Evolutionary conservation across 2,329 filamentous ascomycete species (phyloP).

Genomic region (Myotisia sp.): DNA sequence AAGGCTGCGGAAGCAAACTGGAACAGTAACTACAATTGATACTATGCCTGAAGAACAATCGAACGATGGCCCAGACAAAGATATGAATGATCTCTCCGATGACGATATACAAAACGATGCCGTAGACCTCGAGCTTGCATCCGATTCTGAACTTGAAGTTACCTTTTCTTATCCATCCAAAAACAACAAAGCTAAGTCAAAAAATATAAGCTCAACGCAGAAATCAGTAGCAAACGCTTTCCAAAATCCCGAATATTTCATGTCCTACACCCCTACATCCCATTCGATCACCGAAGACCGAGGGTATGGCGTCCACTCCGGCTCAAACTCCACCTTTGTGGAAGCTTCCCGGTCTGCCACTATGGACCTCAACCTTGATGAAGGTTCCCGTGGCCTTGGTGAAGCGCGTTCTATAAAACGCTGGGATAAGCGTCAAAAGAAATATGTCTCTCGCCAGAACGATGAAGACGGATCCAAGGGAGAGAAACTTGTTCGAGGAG

Average conservation of each 20-base stretch:
- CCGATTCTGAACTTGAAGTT: slow-evolving; percentile 50
- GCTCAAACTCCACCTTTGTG: slow-evolving; percentile 63
- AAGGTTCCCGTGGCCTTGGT: slow-evolving; percentile 63
- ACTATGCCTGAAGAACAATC: slow-evolving; percentile 3
- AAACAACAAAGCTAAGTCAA: slow-evolving; percentile 34
- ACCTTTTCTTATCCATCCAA: slow-evolving; percentile 47
- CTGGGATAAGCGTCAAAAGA: slow-evolving; percentile 94
- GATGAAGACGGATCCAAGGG: slow-evolving; percentile 81
- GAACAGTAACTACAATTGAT: slow-evolving; percentile 16
- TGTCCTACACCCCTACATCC: slow-evolving; percentile 80
- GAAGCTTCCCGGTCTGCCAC: slow-evolving; percentile 72
- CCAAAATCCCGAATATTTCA: slow-evolving; percentile 82
- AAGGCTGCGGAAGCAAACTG: slow-evolving; percentile 24
- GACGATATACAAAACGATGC: slow-evolving; percentile 30
- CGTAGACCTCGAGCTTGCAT: slow-evolving; percentile 45
- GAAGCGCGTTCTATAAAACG: slow-evolving; percentile 65
- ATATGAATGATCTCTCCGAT: slow-evolving; percentile 22
- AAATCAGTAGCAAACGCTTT: slow-evolving; percentile 36
- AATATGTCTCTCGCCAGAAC: slow-evolving; percentile 83
- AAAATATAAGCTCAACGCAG: slow-evolving; percentile 35
- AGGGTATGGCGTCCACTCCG: slow-evolving; percentile 83
- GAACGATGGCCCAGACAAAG: slow-evolving; percentile 29
- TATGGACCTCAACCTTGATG: slow-evolving; percentile 89
- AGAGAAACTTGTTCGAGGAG: slow-evolving; percentile 66
- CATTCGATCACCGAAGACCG: slow-evolving; percentile 75